These are phyloP conservation scores for Cercospora zeina DNA, from an alignment of 2,329 filamentous ascomycete genomes.

Conservation along the genomic window DNA sequence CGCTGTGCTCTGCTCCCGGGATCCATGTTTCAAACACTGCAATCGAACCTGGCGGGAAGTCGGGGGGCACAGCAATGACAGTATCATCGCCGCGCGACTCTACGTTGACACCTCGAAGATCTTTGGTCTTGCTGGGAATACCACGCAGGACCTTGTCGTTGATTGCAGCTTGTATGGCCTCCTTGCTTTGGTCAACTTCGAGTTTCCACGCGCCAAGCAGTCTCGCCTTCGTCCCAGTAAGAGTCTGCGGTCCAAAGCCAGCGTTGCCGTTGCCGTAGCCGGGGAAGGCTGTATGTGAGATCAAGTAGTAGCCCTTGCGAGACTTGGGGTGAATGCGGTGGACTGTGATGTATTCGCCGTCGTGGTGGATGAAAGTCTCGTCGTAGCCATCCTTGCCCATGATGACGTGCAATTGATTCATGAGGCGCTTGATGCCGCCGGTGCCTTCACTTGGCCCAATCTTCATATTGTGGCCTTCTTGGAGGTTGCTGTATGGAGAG, in stretches of 20 bases:
- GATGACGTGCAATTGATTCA: slow-evolving; percentile 90
- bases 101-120: slow-evolving; percentile 71
- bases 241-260: slow-evolving; percentile 72
- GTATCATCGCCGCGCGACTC: slow-evolving; percentile 73
- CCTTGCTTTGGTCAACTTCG: slow-evolving; percentile 76
- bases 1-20: slow-evolving; percentile 77
- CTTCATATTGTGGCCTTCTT: slow-evolving; percentile 53
- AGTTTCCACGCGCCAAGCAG: slow-evolving; percentile 89
- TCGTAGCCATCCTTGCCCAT: slow-evolving; percentile 96
- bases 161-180: slow-evolving; percentile 64
- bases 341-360: slow-evolving; percentile 93
- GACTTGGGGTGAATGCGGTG: slow-evolving; percentile 91
- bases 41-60: slow-evolving; percentile 91
- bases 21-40: slow-evolving; percentile 97
- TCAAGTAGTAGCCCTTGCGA: slow-evolving; percentile 89
- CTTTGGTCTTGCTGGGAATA: slow-evolving; percentile 77
- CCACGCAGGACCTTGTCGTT: slow-evolving; percentile 74
- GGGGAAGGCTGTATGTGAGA: slow-evolving; percentile 93
- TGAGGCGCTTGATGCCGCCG: slow-evolving; percentile 82
- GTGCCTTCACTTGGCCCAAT: slow-evolving; percentile 77
- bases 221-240: slow-evolving; percentile 80
- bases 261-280: slow-evolving; percentile 84
- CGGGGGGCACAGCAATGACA: slow-evolving; percentile 74
- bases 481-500: slow-evolving; percentile 66
- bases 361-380: slow-evolving; percentile 95